phyloP scores from a whole-genome alignment of 1,284 basidiomycete species.

The Ustilago nuda region DNA sequence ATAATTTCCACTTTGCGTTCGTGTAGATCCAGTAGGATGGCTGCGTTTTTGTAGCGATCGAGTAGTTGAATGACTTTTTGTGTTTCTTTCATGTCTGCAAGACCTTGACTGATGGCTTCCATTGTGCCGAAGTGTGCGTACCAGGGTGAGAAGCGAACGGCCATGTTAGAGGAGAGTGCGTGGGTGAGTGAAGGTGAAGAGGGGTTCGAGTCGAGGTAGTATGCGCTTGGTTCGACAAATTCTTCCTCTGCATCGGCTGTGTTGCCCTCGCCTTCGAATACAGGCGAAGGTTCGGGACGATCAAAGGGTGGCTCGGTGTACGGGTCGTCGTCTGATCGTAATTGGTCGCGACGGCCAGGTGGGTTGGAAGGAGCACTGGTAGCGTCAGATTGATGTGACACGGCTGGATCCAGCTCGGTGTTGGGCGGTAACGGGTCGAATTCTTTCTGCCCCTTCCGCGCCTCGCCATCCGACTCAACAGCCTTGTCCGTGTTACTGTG shows the following conservation, averaged over 20 bases:
- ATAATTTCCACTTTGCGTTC: constrained; percentile 41
- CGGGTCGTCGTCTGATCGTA: constrained; percentile 32
- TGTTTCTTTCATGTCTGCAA: constrained; percentile 19
- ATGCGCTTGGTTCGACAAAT: constrained; percentile 22
- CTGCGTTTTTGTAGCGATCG: constrained; percentile 25
- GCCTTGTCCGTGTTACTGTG: constrained; percentile 4
- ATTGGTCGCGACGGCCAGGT: constrained; percentile 34
- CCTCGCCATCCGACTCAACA: background rate
- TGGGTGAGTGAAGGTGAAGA: constrained; percentile 8
- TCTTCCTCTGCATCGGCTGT: background rate
- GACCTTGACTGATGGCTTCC: constrained; percentile 37
- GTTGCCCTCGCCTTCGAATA: constrained; percentile 1
- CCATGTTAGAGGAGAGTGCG: constrained; percentile 6
- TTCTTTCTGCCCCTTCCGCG: background rate
- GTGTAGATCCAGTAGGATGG: constrained; percentile 26
- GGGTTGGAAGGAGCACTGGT: constrained; percentile 17
- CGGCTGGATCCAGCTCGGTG: constrained; percentile 17
- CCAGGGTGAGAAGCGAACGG: constrained; percentile 35
- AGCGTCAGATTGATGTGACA: constrained; percentile 22
- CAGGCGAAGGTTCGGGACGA: background rate
- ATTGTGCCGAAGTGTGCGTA: constrained; percentile 49
- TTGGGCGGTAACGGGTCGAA: constrained; percentile 26
- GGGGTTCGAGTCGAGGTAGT: constrained; percentile 16
- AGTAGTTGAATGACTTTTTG: constrained; percentile 18
- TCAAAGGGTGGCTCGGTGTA: constrained; percentile 36